Conservation (phyloP, 179 eudicot species). For the Corrigiola litoralis region DNA sequence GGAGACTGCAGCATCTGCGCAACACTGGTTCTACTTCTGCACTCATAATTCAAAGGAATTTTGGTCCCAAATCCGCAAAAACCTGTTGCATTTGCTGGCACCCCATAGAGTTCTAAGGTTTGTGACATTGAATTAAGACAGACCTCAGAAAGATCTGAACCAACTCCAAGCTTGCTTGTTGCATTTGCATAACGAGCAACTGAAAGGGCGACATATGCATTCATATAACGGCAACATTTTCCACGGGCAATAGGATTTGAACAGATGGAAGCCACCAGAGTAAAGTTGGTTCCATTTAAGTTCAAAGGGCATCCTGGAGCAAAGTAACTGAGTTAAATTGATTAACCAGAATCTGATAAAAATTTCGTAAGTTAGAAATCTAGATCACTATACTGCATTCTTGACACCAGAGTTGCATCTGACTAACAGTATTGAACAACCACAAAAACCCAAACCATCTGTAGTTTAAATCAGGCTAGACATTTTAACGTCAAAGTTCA, state of each 20-base stretch:
- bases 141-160: constrained; percentile 44
- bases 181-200: constrained; percentile 68
- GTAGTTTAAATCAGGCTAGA: too few species aligned
- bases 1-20: constrained; percentile 86
- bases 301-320: constrained; percentile 81
- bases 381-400: neutral
- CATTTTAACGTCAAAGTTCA: neutral
- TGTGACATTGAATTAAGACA: constrained; percentile 65
- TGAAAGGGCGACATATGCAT: constrained; percentile 73
- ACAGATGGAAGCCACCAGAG: constrained; percentile 66
- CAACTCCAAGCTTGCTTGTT: constrained; percentile 65
- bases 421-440: neutral
- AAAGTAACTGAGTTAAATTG: neutral
- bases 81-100: constrained; percentile 58
- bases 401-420: neutral
- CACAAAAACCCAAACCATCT: neutral
- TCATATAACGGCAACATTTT: constrained; percentile 88
- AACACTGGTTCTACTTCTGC: constrained; percentile 75
- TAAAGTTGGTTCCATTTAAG: constrained; percentile 62
- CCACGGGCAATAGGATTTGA: constrained; percentile 56
- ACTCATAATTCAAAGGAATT: constrained; percentile 74
- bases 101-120: constrained; percentile 69
- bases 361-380: neutral
- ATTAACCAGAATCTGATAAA: neutral
- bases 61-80: constrained; percentile 87